A percentile compares a stretch with the other conserved stretches of the same genome.
phyloP scores from a whole-genome alignment of 495 filamentous ascomycete species.

The Aspergillus sparsus region DNA sequence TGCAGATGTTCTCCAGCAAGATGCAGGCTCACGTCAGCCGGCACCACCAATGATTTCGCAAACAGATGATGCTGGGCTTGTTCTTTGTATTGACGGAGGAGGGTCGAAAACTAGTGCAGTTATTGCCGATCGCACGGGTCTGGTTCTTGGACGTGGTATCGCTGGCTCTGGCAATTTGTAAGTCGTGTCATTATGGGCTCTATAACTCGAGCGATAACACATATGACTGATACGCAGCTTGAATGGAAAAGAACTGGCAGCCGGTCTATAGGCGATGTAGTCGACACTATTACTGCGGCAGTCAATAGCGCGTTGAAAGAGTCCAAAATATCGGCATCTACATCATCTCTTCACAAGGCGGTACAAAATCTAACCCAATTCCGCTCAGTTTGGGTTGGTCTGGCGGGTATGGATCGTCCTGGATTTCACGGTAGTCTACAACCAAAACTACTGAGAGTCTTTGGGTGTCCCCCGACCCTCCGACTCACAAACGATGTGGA shows the following conservation, averaged over 20 bases:
- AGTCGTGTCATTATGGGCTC: background rate
- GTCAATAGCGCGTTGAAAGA: background rate
- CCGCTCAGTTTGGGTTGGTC: slow-evolving; percentile 30
- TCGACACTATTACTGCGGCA: background rate
- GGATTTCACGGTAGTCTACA: slow-evolving; percentile 21
- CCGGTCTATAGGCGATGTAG: background rate
- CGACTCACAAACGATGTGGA: slow-evolving; percentile 36
- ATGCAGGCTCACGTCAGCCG: no score
- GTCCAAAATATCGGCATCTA: no score
- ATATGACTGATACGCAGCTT: background rate
- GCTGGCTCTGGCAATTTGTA: background rate
- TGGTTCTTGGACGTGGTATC: background rate
- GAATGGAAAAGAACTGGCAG: background rate
- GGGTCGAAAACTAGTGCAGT: slow-evolving; percentile 40
- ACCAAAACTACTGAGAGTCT: slow-evolving; percentile 23
- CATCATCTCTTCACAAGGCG: no score
- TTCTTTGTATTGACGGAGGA: slow-evolving; percentile 44
- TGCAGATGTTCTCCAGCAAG: background rate
- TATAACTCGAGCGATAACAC: background rate
- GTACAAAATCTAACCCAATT: slow-evolving; percentile 14
- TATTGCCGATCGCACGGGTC: slow-evolving; percentile 16
- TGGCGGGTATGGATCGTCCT: slow-evolving; percentile 33
- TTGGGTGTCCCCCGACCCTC: slow-evolving; percentile 23
- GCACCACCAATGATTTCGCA: no score
- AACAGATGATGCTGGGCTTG: slow-evolving; percentile 4